These are phyloP conservation scores for Eutypella sp. DNA, from an alignment of 2,329 filamentous ascomycete genomes.

Conservation along the genomic window DNA sequence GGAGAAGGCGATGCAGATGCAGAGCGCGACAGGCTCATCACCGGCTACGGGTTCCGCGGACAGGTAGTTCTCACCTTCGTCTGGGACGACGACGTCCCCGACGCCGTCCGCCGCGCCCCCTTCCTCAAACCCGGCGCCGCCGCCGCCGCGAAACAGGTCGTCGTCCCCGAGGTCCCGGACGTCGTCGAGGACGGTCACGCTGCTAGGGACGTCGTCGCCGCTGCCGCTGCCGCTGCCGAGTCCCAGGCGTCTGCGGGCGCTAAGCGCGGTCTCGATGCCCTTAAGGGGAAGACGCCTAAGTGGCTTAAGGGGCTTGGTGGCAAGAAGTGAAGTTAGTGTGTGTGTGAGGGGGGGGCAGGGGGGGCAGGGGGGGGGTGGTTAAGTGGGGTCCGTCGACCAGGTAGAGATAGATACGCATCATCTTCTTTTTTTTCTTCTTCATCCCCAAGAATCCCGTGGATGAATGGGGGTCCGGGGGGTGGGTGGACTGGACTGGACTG, in stretches of 20 bases:
- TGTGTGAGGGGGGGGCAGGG: neutral
- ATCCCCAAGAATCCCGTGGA: no score
- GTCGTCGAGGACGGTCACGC: constrained; percentile 21
- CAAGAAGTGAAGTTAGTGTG: constrained; percentile 62
- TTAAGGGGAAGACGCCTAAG: constrained; percentile 50
- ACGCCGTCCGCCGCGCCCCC: constrained; percentile 21
- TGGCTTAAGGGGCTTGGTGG: constrained; percentile 66
- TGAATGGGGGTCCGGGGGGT: no score
- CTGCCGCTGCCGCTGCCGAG: neutral
- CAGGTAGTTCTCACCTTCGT: constrained; percentile 62
- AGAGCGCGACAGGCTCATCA: constrained; percentile 67
- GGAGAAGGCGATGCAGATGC: no score
- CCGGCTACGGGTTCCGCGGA: constrained; percentile 64
- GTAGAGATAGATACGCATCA: neutral
- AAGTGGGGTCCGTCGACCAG: neutral
- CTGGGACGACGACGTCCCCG: constrained; percentile 23
- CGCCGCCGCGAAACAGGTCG: constrained; percentile 52
- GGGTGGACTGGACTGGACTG: no score
- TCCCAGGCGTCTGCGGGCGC: constrained; percentile 12
- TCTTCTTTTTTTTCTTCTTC: no score
- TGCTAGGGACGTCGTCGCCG: constrained; percentile 16
- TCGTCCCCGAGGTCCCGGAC: constrained; percentile 45
- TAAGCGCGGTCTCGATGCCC: constrained; percentile 14
- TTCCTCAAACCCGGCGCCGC: constrained; percentile 46
- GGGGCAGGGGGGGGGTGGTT: constrained; percentile 1